These are phyloP conservation scores for Aspergillus fumigatus DNA, from an alignment of 2,329 filamentous ascomycete species.

Conservation along the genomic window DNA sequence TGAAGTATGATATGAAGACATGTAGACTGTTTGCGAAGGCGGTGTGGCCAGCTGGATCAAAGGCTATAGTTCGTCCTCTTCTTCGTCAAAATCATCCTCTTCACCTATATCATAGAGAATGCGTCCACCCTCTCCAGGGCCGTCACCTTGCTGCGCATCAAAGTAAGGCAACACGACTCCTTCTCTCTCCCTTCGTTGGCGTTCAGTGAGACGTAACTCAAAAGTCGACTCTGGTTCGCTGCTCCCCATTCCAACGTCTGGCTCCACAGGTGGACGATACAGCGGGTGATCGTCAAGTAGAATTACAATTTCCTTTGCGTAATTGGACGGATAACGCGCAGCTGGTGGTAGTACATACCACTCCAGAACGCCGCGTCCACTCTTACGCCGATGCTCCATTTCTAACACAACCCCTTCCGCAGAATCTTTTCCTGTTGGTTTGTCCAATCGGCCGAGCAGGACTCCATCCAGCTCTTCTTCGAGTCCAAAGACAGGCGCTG, in stretches of 20 bases:
- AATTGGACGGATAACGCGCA: conserved; percentile 42
- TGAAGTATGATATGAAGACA: background rate
- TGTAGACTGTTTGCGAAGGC: background rate
- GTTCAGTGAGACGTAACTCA: conserved; percentile 79
- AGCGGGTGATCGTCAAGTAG: conserved; percentile 73
- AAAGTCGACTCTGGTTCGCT: conserved; percentile 72
- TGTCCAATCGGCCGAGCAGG: conserved; percentile 58
- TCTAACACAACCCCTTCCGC: conserved; percentile 68
- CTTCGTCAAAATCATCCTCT: conserved; percentile 95
- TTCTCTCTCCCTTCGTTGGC: conserved; percentile 80
- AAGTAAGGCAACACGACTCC: conserved; percentile 92
- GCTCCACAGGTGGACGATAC: conserved; percentile 52
- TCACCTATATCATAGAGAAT: conserved; percentile 96
- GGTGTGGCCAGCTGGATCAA: background rate
- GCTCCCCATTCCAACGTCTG: conserved; percentile 40
- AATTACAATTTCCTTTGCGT: conserved; percentile 48
- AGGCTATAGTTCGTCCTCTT: conserved; percentile 79
- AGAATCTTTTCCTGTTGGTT: conserved; percentile 24
- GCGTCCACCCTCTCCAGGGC: conserved; percentile 76
- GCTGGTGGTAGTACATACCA: conserved; percentile 55
- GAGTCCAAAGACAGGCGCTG: conserved; percentile 74
- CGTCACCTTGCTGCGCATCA: conserved; percentile 76
- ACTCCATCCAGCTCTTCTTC: conserved; percentile 73
- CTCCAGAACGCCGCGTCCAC: conserved; percentile 72
- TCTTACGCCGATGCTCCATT: conserved; percentile 81